phyloP scores from a whole-genome alignment of 768 basidiomycete genomes.

The Tricholoma sp. region DNA sequence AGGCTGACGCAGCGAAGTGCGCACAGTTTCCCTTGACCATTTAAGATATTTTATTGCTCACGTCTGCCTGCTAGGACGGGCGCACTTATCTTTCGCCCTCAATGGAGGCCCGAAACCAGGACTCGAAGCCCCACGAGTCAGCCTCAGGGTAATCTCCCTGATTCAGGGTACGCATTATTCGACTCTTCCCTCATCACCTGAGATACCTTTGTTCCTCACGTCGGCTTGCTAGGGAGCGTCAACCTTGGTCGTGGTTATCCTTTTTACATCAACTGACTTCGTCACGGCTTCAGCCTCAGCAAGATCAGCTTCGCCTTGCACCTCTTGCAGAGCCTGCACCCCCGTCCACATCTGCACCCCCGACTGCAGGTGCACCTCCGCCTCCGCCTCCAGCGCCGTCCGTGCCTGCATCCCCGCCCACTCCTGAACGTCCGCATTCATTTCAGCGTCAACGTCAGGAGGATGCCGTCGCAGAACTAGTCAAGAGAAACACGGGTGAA shows the following conservation, averaged over 20 bases:
- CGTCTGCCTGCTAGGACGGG: background rate
- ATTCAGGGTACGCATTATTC: background rate
- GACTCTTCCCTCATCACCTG: background rate
- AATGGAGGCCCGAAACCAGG: background rate
- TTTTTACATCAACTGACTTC: background rate
- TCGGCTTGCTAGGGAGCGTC: background rate
- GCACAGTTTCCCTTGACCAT: background rate
- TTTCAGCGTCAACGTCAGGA: background rate
- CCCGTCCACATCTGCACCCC: background rate
- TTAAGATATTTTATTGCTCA: background rate
- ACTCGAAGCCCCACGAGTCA: background rate
- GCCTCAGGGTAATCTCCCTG: background rate
- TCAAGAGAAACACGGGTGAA: background rate
- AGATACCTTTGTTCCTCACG: background rate
- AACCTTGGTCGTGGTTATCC: background rate
- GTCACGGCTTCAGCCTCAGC: background rate
- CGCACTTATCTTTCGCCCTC: background rate
- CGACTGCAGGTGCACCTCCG: background rate
- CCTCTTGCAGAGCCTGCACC: background rate
- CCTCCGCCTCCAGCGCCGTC: too few species aligned
- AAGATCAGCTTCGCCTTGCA: background rate
- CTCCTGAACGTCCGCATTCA: background rate
- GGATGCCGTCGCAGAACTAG: conserved; percentile 1
- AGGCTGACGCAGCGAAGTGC: too few species aligned
- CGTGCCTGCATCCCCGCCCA: background rate